Percentiles rank a stretch among this genome's conserved stretches.
Evolutionary conservation across 495 filamentous ascomycete genomes (phyloP).

Genomic region (Tuber borchii): DNA sequence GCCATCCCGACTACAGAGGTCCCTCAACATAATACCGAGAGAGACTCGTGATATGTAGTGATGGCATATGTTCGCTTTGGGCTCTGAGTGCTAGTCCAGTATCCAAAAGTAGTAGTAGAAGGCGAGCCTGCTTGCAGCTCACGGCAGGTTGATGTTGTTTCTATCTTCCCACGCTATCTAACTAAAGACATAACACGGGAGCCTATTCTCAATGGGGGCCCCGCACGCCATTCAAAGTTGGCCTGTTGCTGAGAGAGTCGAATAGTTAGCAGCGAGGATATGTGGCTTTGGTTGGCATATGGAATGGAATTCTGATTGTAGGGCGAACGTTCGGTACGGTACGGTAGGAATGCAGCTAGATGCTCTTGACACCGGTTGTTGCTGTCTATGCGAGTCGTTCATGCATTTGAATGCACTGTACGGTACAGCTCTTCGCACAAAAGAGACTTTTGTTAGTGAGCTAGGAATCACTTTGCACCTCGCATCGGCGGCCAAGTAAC

Average conservation of each 20-base stretch:
- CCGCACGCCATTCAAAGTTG: not conserved
- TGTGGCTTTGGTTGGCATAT: not conserved
- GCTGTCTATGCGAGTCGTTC: not conserved
- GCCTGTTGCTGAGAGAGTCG: not conserved
- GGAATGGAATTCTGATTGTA: not conserved
- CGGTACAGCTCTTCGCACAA: not conserved
- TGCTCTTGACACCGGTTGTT: slow-evolving; percentile 1
- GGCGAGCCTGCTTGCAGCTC: not conserved
- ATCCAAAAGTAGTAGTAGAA: not conserved
- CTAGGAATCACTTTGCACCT: not conserved
- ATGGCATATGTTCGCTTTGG: not conserved
- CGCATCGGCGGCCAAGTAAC: not conserved
- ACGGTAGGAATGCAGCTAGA: not conserved
- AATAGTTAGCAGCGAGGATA: not conserved
- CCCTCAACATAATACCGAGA: not conserved
- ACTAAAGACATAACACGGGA: not conserved
- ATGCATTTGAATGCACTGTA: not conserved
- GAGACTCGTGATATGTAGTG: not conserved
- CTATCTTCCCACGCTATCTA: not conserved
- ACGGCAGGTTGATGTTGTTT: not conserved
- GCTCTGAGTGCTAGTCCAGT: not conserved
- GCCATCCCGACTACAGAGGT: no score
- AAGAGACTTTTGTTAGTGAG: not conserved
- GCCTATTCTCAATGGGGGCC: not conserved
- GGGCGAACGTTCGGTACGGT: not conserved